phyloP scores from a whole-genome alignment of 441 rosid species.

The Oxalis stricta region DNA sequence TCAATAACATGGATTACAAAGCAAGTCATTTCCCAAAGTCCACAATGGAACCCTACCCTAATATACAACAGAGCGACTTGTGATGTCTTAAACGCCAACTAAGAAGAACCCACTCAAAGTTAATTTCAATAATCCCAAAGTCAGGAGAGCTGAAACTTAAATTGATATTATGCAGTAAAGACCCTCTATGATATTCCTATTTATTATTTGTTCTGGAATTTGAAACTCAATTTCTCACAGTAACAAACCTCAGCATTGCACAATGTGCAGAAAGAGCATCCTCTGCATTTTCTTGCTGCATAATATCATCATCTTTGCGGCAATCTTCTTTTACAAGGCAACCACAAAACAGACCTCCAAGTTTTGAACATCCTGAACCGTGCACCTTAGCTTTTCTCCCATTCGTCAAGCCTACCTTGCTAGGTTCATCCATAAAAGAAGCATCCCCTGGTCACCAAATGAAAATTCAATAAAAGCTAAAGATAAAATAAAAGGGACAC shows the following conservation, averaged over 20 bases:
- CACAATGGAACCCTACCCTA: background rate
- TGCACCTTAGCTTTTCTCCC: constrained; percentile 28
- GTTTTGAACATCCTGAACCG: constrained; percentile 30
- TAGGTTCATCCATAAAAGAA: constrained; percentile 36
- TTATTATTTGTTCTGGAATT: no score
- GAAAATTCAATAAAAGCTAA: constrained; percentile 2
- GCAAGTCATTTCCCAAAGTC: background rate
- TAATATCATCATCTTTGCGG: constrained; percentile 40
- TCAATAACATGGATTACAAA: background rate
- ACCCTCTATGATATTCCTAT: no score
- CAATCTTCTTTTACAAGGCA: constrained; percentile 59
- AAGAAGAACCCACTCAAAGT: no score
- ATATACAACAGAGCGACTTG: no score
- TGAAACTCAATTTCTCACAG: no score
- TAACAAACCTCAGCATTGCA: constrained; percentile 76
- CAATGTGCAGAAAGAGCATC: constrained; percentile 72
- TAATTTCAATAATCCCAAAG: no score
- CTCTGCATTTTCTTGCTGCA: constrained; percentile 33
- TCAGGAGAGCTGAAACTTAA: no score
- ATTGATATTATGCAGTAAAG: no score
- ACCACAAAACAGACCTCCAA: constrained; percentile 50
- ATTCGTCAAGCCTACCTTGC: constrained; percentile 26
- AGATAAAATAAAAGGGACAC: constrained; percentile 2
- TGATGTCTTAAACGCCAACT: no score
- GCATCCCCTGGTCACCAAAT: constrained; percentile 35